Evolutionary conservation across 116 monocot genomes (phyloP).

Genomic region (Dioscorea cayenensis): DNA sequence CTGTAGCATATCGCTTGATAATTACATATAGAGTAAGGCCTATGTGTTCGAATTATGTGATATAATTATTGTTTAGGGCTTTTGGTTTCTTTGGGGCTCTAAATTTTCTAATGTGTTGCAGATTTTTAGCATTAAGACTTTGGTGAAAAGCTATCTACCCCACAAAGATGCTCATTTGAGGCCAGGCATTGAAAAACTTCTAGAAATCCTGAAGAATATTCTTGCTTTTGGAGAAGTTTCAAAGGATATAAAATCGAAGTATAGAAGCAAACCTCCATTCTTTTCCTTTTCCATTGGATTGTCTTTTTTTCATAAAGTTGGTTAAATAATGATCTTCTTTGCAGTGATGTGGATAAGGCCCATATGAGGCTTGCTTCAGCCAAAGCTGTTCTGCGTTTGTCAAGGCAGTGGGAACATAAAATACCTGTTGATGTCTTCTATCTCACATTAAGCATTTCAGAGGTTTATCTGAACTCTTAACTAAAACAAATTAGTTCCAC

Average conservation of each 20-base stretch:
- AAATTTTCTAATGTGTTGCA: constrained; percentile 13
- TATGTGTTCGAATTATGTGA: no score
- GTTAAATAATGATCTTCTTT: constrained; percentile 6
- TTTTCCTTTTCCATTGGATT: neutral
- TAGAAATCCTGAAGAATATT: constrained; percentile 65
- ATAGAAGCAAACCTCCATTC: constrained; percentile 1
- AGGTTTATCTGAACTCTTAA: constrained; percentile 37
- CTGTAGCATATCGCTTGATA: neutral
- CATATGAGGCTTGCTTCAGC: constrained; percentile 87
- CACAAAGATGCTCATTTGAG: constrained; percentile 80
- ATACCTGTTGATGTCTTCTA: constrained; percentile 79
- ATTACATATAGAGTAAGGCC: no score
- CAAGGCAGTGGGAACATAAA: constrained; percentile 88
- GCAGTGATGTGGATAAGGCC: constrained; percentile 76
- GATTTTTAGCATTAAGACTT: constrained; percentile 88
- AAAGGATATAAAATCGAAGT: constrained; percentile 72
- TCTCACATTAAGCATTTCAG: constrained; percentile 69
- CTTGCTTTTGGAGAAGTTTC: constrained; percentile 79
- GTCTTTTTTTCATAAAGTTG: constrained; percentile 1
- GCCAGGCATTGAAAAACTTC: constrained; percentile 71
- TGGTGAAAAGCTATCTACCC: constrained; percentile 94
- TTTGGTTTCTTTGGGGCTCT: neutral
- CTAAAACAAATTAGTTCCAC: neutral
- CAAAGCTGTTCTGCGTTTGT: constrained; percentile 90
- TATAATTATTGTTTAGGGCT: neutral